Evolutionary conservation across 1,284 basidiomycete species (phyloP), one percentile per base, ranked within the genome.

Genomic region (Heterobasidion parviporum): DNA sequence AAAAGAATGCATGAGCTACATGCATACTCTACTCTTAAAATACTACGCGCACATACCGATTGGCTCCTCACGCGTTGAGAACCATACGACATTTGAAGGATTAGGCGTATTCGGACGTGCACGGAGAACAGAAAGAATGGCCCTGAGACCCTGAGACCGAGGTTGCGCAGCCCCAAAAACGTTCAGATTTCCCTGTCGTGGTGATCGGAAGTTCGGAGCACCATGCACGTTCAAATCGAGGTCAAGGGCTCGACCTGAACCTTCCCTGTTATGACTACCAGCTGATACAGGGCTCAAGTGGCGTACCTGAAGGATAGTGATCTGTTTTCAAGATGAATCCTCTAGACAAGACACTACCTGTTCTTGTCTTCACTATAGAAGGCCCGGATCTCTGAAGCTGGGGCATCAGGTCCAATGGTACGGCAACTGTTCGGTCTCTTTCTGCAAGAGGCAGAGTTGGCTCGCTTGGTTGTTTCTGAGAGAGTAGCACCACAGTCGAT

Each of bases 121-220:
- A 32, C 87, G 80, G 6, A 99, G 79, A 6, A 96, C 80, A 20
- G 93, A 92, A 5, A 99, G 76, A 54, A 99, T 93, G 1, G 94
- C 94, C 57, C 93, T 82, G 14, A 99, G 77, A 16, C 97, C 97
- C 60, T 94, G 88, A 0, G 93, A 85, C 4, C 95, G 93, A 12
- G 97, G 97, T 68, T 99, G 97, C 1, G 97, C 97, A 7, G 88
- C 89, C 16, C 94, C 95, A 67, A 89, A 97, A 2, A 98, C 92
- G 61, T 94, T 94, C 51, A 96, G 77, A 60, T 82, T 81, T 46
- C 83, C 85, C 51, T 84, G 80, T 55, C 83, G 76, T 20, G 88
- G 87, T 50, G 90, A 85, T 59, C 97, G 81, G 68, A 99, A 98
- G 72, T 98, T 98, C 3, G 96, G 95, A 18, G 96, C 96, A 41